Evolutionary conservation across 2,329 filamentous ascomycete species (phyloP).

Genomic region (Colletotrichum caudatum): DNA sequence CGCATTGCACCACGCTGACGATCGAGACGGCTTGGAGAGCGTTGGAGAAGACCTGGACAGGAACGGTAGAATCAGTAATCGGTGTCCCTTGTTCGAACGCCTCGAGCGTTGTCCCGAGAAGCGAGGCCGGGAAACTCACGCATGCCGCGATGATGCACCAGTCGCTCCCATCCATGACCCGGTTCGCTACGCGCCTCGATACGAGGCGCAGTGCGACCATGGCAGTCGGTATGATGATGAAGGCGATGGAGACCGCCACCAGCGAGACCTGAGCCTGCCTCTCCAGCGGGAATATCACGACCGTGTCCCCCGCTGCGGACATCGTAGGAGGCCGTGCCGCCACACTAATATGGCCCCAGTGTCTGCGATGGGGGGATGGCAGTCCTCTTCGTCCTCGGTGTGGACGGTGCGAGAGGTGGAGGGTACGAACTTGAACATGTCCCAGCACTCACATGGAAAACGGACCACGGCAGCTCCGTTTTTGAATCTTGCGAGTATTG

Average conservation of each 20-base stretch:
- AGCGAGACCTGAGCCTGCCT: constrained; percentile 22
- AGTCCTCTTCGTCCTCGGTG: neutral
- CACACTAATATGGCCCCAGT: constrained; percentile 9
- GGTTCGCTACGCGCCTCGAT: constrained; percentile 33
- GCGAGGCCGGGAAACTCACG: constrained; percentile 1
- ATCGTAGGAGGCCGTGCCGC: constrained; percentile 16
- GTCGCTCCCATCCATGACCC: constrained; percentile 28
- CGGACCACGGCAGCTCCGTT: constrained; percentile 7
- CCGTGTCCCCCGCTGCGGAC: neutral
- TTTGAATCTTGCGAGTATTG: neutral
- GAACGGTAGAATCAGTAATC: neutral
- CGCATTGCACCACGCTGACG: constrained; percentile 31
- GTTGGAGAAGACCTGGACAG: constrained; percentile 29
- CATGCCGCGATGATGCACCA: constrained; percentile 32
- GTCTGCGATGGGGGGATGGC: constrained; percentile 3
- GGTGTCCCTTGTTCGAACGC: neutral
- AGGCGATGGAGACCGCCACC: constrained; percentile 33
- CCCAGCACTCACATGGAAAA: neutral
- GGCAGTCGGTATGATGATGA: constrained; percentile 27
- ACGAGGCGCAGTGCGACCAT: constrained; percentile 26
- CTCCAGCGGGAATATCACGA: constrained; percentile 30
- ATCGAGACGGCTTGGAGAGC: constrained; percentile 34
- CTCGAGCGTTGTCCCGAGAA: neutral
- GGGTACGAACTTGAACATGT: neutral
- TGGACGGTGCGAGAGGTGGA: constrained; percentile 10